phyloP scores from a whole-genome alignment of 2,329 filamentous ascomycete species.

The Diaporthe humulicola region DNA sequence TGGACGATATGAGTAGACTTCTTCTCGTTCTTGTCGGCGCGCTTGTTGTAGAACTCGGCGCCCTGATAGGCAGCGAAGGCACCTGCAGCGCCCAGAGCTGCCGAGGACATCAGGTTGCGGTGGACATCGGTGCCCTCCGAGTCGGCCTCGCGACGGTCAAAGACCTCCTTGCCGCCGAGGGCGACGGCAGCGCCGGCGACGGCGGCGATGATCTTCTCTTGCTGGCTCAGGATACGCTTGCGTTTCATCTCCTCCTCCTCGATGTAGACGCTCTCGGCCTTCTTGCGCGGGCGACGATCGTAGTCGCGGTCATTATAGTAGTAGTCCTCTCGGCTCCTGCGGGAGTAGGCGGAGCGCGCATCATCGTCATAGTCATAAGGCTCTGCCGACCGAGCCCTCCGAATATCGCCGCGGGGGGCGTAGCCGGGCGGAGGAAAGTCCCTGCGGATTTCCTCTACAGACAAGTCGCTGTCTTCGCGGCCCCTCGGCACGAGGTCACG shows the following conservation, averaged over 20 bases:
- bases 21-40: conserved; percentile 66
- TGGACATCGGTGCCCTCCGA: conserved; percentile 63
- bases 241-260: conserved; percentile 70
- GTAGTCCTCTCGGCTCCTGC: conserved; percentile 52
- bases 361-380: conserved; percentile 74
- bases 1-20: conserved; percentile 67
- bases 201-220: conserved; percentile 77
- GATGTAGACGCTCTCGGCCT: conserved; percentile 62
- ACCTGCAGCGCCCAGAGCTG: conserved; percentile 73
- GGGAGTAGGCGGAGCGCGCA: conserved; percentile 45
- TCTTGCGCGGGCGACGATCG: conserved; percentile 64
- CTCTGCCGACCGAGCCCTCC: conserved; percentile 75
- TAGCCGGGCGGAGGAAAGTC: conserved; percentile 83
- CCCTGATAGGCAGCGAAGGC: conserved; percentile 75
- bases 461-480: conserved; percentile 81
- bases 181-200: conserved; percentile 74
- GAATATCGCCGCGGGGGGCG: conserved; percentile 59
- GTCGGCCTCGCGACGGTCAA: conserved; percentile 72
- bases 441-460: conserved; percentile 85
- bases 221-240: conserved; percentile 69
- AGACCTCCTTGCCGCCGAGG: conserved; percentile 76
- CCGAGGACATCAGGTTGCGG: conserved; percentile 71
- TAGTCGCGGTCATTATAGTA: conserved; percentile 61
- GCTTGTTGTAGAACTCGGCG: conserved; percentile 73
- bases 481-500: conserved; percentile 69